Evolutionary conservation across 768 basidiomycete genomes (phyloP).

Genomic region (Imleria badia): DNA sequence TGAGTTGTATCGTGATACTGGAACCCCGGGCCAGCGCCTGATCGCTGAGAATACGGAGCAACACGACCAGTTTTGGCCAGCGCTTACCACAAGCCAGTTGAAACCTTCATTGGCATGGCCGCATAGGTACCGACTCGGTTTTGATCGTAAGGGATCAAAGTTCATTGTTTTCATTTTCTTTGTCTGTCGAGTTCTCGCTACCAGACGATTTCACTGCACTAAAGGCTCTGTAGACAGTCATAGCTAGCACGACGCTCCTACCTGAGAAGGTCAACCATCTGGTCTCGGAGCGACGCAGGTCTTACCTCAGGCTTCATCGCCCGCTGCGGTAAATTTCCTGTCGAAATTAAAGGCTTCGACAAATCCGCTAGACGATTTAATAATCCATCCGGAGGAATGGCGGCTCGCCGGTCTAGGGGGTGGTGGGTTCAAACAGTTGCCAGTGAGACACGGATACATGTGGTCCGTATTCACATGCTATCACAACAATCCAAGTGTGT

Average conservation of each 20-base stretch:
- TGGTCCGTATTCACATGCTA: no score
- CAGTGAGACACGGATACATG: no score
- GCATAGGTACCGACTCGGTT: constrained; percentile 80
- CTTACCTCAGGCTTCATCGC: constrained; percentile 60
- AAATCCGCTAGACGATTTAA: constrained; percentile 91
- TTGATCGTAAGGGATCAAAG: constrained; percentile 59
- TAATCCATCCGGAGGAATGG: constrained; percentile 74
- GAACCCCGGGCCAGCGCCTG: no score
- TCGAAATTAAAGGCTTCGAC: constrained; percentile 78
- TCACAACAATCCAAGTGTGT: no score
- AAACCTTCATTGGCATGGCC: constrained; percentile 94
- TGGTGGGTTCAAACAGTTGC: no score
- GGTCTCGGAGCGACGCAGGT: constrained; percentile 78
- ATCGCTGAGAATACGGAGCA: no score
- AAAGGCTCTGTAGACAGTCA: constrained; percentile 87
- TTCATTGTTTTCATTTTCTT: constrained; percentile 34
- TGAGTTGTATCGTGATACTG: no score
- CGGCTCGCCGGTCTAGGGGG: no score
- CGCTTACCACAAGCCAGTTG: constrained; percentile 96
- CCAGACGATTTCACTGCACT: constrained; percentile 73
- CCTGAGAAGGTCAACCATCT: constrained; percentile 58
- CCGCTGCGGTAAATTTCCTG: constrained; percentile 72
- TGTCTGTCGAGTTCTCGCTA: constrained; percentile 17
- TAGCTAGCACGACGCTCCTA: constrained; percentile 73
- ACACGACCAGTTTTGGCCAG: constrained; percentile 68